Evolutionary conservation across 1,139 yeast genomes (phyloP), one percentile per base, ranked within the genome.

Genomic region (Magnusiomyces ingens): DNA sequence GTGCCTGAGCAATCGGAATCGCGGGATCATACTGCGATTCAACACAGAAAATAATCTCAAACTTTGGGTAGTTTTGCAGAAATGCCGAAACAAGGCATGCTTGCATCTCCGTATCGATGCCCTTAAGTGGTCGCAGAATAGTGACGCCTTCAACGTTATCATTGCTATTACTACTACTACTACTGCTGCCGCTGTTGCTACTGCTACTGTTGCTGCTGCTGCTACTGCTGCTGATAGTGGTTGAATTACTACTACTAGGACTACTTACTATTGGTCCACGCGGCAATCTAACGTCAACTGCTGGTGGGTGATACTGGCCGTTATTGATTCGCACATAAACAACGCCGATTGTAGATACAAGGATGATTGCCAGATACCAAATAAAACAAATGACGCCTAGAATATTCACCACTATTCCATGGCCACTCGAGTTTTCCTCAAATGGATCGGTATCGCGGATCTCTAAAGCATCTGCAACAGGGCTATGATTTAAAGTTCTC

Each of bases 61-160:
- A 68, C 58, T 75, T 77, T 0, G 93, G 88, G 61, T 87, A 88
- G 29, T 78, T 73, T 65, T 89, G 96, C 49, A 73, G 69, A 59
- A 89, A 80, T 10, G 90, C 80, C 22, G 87, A 78, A 58, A 79
- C 80, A 48, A 90, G 71, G 64, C 96, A 89, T 12, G 77, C 69
- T 48, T 75, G 77, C 70, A 88, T 74, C 60, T 84, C 93, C 0
- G 91, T 80, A 65, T 89, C 97, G 26, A 87, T 72, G 4, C 96
- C 96, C 63, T 87, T 86, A 53, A 90, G 74, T 0, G 97, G 97
- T 37, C 96, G 72, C 49, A 89, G 67, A 45, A 90, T 86, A 1
- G 93, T 80, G 8, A 90, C 96, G 2, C 94, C 90, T 36, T 61
- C 64, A 35, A 50, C 55, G 11, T 53, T 11, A n/a, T 18, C 35